These are phyloP conservation scores for Peribolospora baueri DNA, from an alignment of 768 basidiomycete genomes.

Conservation along the genomic window DNA sequence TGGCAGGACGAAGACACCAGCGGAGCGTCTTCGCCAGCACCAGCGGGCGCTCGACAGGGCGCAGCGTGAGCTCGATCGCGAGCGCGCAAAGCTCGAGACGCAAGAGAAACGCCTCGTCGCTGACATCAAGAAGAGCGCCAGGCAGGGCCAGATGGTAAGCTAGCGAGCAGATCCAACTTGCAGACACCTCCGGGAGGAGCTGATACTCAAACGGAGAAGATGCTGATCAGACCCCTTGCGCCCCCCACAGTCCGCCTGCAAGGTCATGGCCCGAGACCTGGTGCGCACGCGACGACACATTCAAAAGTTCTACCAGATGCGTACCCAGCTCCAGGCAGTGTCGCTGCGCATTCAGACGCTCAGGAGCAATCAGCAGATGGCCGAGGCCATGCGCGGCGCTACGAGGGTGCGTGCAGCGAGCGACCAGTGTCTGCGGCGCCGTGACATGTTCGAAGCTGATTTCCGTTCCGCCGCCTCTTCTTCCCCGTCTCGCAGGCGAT, in stretches of 20 bases:
- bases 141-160: conserved; percentile 70
- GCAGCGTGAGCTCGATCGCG: conserved; percentile 90
- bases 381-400: conserved; percentile 94
- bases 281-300: conserved; percentile 84
- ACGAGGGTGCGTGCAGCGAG: conserved; percentile 43
- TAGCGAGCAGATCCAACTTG: not conserved
- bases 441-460: no score
- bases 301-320: conserved; percentile 98
- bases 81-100: conserved; percentile 76
- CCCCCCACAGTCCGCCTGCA: conserved; percentile 61
- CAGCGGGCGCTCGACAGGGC: conserved; percentile 89
- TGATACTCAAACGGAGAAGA: no score
- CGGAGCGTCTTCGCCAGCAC: conserved; percentile 86
- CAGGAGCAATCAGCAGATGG: conserved; percentile 96
- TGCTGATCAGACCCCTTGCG: not conserved
- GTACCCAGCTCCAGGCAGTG: conserved; percentile 90
- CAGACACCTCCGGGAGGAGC: no score
- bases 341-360: conserved; percentile 84
- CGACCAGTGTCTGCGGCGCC: no score
- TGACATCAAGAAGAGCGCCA: conserved; percentile 92
- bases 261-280: conserved; percentile 97
- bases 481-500: conserved; percentile 44
- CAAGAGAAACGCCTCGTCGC: conserved; percentile 71
- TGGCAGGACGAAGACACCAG: conserved; percentile 79
- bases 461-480: not conserved